phyloP scores from a whole-genome alignment of 176 grass and related monocot species.

The Zizania latifolia region DNA sequence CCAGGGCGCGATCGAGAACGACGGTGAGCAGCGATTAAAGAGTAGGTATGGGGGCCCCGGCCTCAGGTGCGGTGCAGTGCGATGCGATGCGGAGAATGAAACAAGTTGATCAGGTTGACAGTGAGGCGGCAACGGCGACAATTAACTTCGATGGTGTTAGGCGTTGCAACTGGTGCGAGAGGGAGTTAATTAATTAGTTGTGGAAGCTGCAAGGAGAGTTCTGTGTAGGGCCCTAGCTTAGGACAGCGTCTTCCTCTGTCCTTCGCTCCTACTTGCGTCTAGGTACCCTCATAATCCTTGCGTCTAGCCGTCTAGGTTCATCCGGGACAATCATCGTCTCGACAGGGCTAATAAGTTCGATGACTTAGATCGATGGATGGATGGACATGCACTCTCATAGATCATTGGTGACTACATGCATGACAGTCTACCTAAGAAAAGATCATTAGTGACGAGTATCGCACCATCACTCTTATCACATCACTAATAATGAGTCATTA shows the following conservation, averaged over 20 bases:
- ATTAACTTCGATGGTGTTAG: too few species aligned
- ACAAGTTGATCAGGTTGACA: background rate
- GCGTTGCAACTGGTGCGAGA: background rate
- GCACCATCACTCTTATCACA: too few species aligned
- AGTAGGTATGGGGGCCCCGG: too few species aligned
- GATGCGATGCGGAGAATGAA: conserved; percentile 39
- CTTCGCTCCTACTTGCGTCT: background rate
- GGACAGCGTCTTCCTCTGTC: background rate
- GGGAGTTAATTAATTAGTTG: too few species aligned
- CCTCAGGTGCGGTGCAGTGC: too few species aligned
- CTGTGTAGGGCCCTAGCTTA: too few species aligned
- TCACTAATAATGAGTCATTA: too few species aligned
- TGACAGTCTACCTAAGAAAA: too few species aligned
- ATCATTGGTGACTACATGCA: background rate
- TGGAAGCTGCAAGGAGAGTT: too few species aligned
- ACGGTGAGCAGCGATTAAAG: too few species aligned
- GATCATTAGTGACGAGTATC: too few species aligned
- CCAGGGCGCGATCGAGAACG: background rate
- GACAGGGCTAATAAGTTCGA: background rate
- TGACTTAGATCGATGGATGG: too few species aligned
- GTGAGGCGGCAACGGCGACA: background rate
- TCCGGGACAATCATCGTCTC: background rate
- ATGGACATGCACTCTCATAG: background rate
- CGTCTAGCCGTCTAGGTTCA: background rate
- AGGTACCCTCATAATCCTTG: background rate